These are phyloP conservation scores for Pichia scutulata DNA, from an alignment of 805 yeast genomes.

Conservation along the genomic window DNA sequence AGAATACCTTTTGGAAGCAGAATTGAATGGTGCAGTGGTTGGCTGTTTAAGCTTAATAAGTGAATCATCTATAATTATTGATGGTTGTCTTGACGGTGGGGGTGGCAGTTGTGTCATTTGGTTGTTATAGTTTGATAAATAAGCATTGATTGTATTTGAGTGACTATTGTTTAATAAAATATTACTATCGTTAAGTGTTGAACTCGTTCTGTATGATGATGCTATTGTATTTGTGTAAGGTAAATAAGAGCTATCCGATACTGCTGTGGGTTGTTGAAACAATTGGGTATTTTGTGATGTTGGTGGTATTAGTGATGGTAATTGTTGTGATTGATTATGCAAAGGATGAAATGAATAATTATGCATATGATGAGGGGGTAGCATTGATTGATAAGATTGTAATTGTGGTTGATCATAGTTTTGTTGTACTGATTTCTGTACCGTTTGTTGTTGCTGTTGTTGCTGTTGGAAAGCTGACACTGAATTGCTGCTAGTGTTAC, in stretches of 20 bases:
- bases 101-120: neutral
- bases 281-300: neutral
- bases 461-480: neutral
- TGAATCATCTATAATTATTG: neutral
- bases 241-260: neutral
- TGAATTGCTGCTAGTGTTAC: neutral
- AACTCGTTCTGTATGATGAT: neutral
- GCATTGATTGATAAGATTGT: neutral
- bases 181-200: neutral
- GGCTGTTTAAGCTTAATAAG: neutral
- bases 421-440: conserved; percentile 6
- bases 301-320: neutral
- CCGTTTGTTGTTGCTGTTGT: conserved; percentile 3
- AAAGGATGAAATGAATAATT: neutral
- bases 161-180: neutral
- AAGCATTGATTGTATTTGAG: no score
- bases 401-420: neutral
- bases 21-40: neutral
- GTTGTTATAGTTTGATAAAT: neutral
- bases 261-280: neutral
- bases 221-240: neutral
- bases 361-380: neutral
- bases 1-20: neutral
- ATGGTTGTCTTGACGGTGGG: neutral
- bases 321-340: neutral